Conservation (phyloP, 108 stramenopile species). For the Cylindrotheca fusiformis region DNA sequence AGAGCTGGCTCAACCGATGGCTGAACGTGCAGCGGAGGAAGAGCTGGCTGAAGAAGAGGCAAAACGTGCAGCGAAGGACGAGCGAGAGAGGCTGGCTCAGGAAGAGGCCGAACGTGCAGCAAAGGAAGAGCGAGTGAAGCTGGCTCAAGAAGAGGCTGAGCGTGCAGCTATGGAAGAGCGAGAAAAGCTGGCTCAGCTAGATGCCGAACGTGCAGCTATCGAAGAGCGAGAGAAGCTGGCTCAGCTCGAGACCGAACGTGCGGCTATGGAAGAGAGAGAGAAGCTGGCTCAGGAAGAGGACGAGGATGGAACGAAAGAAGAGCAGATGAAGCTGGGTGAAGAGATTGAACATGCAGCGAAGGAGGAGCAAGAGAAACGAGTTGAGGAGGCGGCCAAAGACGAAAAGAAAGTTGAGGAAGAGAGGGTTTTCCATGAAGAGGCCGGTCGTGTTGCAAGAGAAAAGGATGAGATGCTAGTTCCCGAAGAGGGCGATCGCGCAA, state of each 20-base stretch:
- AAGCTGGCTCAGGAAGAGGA: not conserved
- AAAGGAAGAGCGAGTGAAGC: not conserved
- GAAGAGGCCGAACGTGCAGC: constrained; percentile 1
- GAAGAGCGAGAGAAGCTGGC: not conserved
- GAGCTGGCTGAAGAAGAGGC: not conserved
- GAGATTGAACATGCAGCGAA: not conserved
- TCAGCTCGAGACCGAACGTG: not conserved
- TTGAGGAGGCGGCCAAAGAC: not conserved
- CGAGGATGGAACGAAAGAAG: not conserved
- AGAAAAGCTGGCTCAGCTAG: not conserved
- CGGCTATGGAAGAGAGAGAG: not conserved
- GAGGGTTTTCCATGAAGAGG: not conserved
- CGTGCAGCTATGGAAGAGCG: not conserved
- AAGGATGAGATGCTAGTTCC: not conserved
- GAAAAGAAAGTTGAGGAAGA: not conserved
- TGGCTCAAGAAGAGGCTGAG: not conserved
- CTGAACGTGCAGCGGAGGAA: not conserved
- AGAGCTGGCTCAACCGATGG: not conserved
- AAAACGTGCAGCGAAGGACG: constrained; percentile 9
- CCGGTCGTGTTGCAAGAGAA: not conserved
- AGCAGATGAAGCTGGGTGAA: not conserved
- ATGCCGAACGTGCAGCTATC: not conserved
- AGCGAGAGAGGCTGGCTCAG: constrained; percentile 2
- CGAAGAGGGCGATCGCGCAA: constrained; percentile 2
- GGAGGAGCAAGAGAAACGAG: not conserved